phyloP scores from a whole-genome alignment of 2,329 filamentous ascomycete species.

The Scopulariopsis brevicaulis region DNA sequence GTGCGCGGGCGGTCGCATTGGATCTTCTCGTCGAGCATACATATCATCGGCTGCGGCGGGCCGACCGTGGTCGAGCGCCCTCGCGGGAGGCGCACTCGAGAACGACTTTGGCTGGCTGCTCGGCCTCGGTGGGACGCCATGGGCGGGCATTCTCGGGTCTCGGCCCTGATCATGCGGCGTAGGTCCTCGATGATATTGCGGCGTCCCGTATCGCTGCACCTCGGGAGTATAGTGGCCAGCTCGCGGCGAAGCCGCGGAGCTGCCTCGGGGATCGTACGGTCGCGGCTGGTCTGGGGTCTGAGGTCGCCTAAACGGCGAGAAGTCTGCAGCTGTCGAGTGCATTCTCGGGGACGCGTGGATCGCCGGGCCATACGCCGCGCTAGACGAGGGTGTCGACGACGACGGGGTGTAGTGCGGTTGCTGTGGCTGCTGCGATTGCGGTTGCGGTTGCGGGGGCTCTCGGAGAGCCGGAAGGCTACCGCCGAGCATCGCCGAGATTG shows the following conservation, averaged over 20 bases:
- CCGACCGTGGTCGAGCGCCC: constrained; percentile 34
- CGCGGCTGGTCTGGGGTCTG: constrained; percentile 62
- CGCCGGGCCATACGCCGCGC: constrained; percentile 31
- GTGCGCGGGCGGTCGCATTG: constrained; percentile 18
- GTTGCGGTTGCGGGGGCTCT: constrained; percentile 26
- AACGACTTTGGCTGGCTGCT: constrained; percentile 41
- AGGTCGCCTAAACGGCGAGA: constrained; percentile 51
- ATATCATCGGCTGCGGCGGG: constrained; percentile 24
- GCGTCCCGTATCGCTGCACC: constrained; percentile 45
- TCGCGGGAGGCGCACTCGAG: constrained; percentile 27
- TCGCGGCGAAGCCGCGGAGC: constrained; percentile 35
- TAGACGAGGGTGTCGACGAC: constrained; percentile 24
- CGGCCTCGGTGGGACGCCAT: constrained; percentile 33
- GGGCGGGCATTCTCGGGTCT: constrained; percentile 21
- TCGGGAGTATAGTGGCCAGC: constrained; percentile 45
- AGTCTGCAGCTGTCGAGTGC: constrained; percentile 44
- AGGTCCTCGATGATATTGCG: constrained; percentile 42
- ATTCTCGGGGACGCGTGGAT: constrained; percentile 45
- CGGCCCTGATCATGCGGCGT: constrained; percentile 37
- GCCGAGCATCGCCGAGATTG: constrained; percentile 49
- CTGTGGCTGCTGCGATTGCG: constrained; percentile 17
- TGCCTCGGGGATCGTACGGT: constrained; percentile 36
- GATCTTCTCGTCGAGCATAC: constrained; percentile 39
- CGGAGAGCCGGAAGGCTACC: constrained; percentile 32
- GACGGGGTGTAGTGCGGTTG: constrained; percentile 29